Percentiles rank a stretch among this genome's conserved stretches.
phyloP scores from a whole-genome alignment of 176 grass and related monocot species.

The Carex pumila region DNA sequence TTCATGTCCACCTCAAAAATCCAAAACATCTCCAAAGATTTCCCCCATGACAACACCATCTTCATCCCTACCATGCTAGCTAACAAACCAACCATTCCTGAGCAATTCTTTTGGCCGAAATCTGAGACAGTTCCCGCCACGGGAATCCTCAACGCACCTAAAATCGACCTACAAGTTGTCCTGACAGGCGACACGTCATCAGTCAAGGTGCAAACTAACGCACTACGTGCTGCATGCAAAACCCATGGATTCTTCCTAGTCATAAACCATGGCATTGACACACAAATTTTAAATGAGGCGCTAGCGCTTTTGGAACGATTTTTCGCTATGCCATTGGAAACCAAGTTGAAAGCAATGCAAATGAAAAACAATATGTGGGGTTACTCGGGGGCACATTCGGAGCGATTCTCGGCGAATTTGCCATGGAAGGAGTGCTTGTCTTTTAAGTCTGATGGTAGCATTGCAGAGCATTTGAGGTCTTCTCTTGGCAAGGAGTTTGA shows the following conservation, averaged over 20 bases:
- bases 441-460: constrained; percentile 24
- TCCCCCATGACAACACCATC: neutral
- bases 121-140: constrained; percentile 18
- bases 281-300: constrained; percentile 26
- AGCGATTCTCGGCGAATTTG: constrained; percentile 54
- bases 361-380: constrained; percentile 35
- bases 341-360: constrained; percentile 35
- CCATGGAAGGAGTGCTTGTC: constrained; percentile 90
- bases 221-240: constrained; percentile 34
- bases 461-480: constrained; percentile 45
- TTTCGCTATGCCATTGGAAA: constrained; percentile 44
- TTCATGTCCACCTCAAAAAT: neutral
- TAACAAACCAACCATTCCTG: constrained; percentile 25
- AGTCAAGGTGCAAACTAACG: constrained; percentile 9
- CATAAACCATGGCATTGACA: constrained; percentile 50
- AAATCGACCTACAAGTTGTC: constrained; percentile 40
- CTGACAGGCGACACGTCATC: constrained; percentile 7
- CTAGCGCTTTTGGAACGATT: constrained; percentile 34
- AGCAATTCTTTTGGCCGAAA: constrained; percentile 48
- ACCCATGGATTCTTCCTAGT: constrained; percentile 73
- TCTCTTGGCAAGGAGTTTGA: constrained; percentile 46
- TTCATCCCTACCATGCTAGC: constrained; percentile 8
- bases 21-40: constrained; percentile 6
- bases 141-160: constrained; percentile 37
- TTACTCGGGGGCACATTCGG: constrained; percentile 47